A percentile compares a stretch with the other conserved stretches of the same genome.
Conservation (phyloP, 805 yeast species). For the Blastobotrys muscicola region DNA sequence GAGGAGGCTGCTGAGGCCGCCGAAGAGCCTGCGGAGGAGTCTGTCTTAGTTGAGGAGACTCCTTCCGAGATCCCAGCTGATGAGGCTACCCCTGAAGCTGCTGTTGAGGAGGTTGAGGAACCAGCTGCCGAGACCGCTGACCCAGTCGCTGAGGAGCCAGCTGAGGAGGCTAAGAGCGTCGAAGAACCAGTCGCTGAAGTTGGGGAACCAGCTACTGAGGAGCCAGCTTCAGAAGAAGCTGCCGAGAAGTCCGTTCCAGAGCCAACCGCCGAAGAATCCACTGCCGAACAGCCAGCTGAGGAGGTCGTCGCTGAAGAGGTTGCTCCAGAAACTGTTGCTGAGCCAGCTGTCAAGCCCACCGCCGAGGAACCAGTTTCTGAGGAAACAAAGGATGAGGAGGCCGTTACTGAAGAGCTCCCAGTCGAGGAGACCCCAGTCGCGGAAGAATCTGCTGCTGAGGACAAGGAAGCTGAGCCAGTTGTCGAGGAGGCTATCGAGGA, state of each 20-base stretch:
- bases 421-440: background rate
- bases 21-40: background rate
- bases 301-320: background rate
- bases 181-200: background rate
- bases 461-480: background rate
- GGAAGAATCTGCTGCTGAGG: conserved; percentile 2
- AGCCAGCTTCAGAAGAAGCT: background rate
- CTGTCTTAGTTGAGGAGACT: background rate
- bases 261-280: background rate
- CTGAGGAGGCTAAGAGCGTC: background rate
- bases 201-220: background rate
- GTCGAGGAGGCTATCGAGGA: background rate
- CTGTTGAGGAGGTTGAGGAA: background rate
- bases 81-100: conserved; percentile 1
- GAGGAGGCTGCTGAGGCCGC: background rate
- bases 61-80: background rate
- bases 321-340: background rate
- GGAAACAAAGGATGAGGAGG: conserved; percentile 7
- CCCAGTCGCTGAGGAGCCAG: background rate
- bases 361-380: background rate
- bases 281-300: background rate
- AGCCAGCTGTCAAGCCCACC: background rate
- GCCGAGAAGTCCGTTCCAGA: background rate
- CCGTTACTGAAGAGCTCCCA: conserved; percentile 3
- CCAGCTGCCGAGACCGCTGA: background rate